Conservation (phyloP, 495 filamentous ascomycete genomes). For the Aspergillus bertholletiae region DNA sequence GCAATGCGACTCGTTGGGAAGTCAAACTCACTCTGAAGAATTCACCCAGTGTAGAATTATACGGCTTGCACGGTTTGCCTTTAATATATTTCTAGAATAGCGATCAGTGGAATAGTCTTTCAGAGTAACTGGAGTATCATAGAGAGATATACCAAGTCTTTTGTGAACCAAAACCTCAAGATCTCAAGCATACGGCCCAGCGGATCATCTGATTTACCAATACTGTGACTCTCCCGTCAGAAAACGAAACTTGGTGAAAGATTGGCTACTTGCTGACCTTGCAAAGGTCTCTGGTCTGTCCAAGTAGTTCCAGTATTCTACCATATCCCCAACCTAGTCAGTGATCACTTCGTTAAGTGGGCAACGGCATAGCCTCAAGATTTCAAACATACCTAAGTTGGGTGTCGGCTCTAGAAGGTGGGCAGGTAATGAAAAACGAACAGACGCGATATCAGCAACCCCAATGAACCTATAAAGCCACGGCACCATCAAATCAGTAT, state of each 20-base stretch:
- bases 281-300: conserved; percentile 94
- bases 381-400: conserved; percentile 63
- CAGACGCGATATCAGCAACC: conserved; percentile 89
- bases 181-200: conserved; percentile 91
- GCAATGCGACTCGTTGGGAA: neutral
- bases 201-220: conserved; percentile 88
- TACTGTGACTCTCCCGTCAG: conserved; percentile 54
- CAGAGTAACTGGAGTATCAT: neutral
- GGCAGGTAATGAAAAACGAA: conserved; percentile 92
- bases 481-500: conserved; percentile 20
- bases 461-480: conserved; percentile 72
- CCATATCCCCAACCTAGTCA: conserved; percentile 11
- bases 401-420: conserved; percentile 94
- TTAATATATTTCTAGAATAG: conserved; percentile 86
- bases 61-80: conserved; percentile 96
- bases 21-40: conserved; percentile 76
- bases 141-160: conserved; percentile 66
- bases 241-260: conserved; percentile 20
- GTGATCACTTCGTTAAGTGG: neutral
- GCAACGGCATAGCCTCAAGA: neutral
- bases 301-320: conserved; percentile 98
- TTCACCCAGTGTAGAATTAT: conserved; percentile 96
- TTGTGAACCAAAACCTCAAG: conserved; percentile 96
- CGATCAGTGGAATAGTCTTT: conserved; percentile 11
- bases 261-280: conserved; percentile 46